Conservation (phyloP, 352 stramenopile genomes). For the Discostella stelligera region DNA sequence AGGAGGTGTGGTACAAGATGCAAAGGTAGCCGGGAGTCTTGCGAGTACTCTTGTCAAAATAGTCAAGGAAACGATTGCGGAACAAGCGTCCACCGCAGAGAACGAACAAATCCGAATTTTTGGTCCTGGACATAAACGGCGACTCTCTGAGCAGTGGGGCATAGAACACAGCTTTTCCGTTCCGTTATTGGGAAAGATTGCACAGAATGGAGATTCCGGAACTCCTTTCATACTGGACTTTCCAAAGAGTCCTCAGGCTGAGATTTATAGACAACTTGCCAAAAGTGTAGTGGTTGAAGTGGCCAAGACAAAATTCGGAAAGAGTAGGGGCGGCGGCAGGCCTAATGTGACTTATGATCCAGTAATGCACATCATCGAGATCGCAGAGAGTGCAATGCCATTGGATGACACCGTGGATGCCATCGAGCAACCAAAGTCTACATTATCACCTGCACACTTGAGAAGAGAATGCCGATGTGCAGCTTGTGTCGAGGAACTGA, state of each 20-base stretch:
- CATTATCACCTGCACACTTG: slow-evolving; percentile 64
- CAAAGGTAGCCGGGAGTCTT: slow-evolving; percentile 27
- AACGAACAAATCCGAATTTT: slow-evolving; percentile 71
- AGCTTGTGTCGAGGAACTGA: slow-evolving; percentile 86
- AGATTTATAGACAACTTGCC: slow-evolving; percentile 76
- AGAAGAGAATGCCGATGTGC: slow-evolving; percentile 83
- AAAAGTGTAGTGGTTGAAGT: slow-evolving; percentile 79
- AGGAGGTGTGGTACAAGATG: slow-evolving; percentile 27
- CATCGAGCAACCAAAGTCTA: slow-evolving; percentile 11
- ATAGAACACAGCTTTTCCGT: slow-evolving; percentile 85
- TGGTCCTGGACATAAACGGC: slow-evolving; percentile 73
- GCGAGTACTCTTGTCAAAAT: slow-evolving; percentile 57
- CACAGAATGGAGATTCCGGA: slow-evolving; percentile 80
- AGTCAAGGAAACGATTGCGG: slow-evolving; percentile 37
- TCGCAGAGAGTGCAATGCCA: slow-evolving; percentile 28
- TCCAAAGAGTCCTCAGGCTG: slow-evolving; percentile 70
- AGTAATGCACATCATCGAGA: slow-evolving; percentile 53
- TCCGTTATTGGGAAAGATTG: slow-evolving; percentile 81
- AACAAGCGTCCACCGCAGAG: slow-evolving; percentile 12
- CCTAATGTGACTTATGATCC: slow-evolving; percentile 55
- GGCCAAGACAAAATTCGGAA: slow-evolving; percentile 71
- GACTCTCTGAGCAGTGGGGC: slow-evolving; percentile 84
- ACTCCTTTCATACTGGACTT: slow-evolving; percentile 81
- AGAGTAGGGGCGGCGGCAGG: slow-evolving; percentile 30
- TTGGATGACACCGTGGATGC: slow-evolving; percentile 21